Conservation (phyloP, 208 protist species). For the Trypanosoma boissoni region DNA sequence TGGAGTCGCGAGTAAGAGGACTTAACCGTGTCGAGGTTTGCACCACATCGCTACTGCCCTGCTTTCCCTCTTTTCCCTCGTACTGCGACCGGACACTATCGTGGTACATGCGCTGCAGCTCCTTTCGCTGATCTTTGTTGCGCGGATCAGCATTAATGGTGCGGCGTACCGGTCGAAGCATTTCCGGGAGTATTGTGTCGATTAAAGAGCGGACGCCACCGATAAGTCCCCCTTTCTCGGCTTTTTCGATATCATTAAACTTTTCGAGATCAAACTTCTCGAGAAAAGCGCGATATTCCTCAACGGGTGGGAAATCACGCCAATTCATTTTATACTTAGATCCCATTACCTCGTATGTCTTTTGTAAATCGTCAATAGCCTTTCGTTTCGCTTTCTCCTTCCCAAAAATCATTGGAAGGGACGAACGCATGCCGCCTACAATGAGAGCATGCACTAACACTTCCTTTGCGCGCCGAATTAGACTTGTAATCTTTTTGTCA, state of each 20-base stretch:
- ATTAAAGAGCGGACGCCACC: constrained; percentile 44
- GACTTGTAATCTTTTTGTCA: constrained; percentile 87
- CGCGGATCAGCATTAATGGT: constrained; percentile 22
- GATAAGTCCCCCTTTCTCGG: constrained; percentile 64
- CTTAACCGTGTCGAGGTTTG: constrained; percentile 2
- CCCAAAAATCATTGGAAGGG: constrained; percentile 77
- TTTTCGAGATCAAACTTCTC: constrained; percentile 67
- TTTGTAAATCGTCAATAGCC: constrained; percentile 44
- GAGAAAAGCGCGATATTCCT: constrained; percentile 42
- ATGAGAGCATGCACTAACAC: constrained; percentile 88
- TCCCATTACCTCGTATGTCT: constrained; percentile 56
- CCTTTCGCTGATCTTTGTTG: constrained; percentile 35
- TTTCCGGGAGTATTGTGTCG: constrained; percentile 46
- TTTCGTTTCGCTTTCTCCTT: constrained; percentile 63
- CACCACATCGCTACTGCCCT: constrained; percentile 26
- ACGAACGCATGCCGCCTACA: constrained; percentile 56
- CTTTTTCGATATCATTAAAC: constrained; percentile 55
- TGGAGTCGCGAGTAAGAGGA: neutral
- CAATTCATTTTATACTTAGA: constrained; percentile 56
- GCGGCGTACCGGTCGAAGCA: constrained; percentile 51
- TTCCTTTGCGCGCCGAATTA: constrained; percentile 86
- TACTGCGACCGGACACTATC: constrained; percentile 32
- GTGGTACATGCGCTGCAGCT: constrained; percentile 52
- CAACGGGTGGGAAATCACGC: constrained; percentile 49
- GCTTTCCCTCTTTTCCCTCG: constrained; percentile 21